phyloP scores from a whole-genome alignment of 2,329 filamentous ascomycete species.

The Coniochaeta pulveracea region DNA sequence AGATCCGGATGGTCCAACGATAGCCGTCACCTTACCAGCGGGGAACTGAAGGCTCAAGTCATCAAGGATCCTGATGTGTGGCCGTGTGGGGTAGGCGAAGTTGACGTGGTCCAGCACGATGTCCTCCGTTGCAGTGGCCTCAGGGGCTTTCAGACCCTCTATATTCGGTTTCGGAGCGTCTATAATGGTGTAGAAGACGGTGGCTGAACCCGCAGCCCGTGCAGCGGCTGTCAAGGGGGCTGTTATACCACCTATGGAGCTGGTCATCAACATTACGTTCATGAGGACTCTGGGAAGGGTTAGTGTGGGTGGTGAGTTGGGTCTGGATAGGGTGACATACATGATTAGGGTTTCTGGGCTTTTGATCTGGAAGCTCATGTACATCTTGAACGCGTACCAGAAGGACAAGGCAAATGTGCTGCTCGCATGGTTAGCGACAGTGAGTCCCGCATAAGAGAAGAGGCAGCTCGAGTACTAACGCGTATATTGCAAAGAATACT shows the following conservation, averaged over 20 bases:
- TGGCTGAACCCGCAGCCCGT: conserved; percentile 42
- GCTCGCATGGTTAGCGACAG: conserved; percentile 6
- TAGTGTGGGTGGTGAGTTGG: neutral
- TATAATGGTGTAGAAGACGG: conserved; percentile 42
- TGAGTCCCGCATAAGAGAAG: neutral
- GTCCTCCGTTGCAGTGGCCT: conserved; percentile 33
- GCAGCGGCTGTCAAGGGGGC: conserved; percentile 43
- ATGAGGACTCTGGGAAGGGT: conserved; percentile 29
- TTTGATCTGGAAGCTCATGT: conserved; percentile 30
- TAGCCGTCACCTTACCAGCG: conserved; percentile 64
- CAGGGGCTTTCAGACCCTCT: conserved; percentile 28
- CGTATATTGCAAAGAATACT: conserved; percentile 20
- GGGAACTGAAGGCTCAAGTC: conserved; percentile 37
- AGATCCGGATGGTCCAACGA: conserved; percentile 72
- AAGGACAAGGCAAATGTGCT: conserved; percentile 44
- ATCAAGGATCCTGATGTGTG: conserved; percentile 34
- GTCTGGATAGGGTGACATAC: conserved; percentile 21
- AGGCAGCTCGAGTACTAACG: conserved; percentile 17
- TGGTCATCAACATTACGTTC: conserved; percentile 45
- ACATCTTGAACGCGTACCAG: conserved; percentile 48
- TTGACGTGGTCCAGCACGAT: conserved; percentile 51
- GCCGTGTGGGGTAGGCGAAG: conserved; percentile 52
- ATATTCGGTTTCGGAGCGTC: conserved; percentile 25
- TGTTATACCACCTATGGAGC: conserved; percentile 43
- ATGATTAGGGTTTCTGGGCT: conserved; percentile 43